A percentile compares a stretch with the other conserved stretches of the same genome.
phyloP scores from a whole-genome alignment of 2,329 filamentous ascomycete genomes.

The Colletotrichum tropicicola region DNA sequence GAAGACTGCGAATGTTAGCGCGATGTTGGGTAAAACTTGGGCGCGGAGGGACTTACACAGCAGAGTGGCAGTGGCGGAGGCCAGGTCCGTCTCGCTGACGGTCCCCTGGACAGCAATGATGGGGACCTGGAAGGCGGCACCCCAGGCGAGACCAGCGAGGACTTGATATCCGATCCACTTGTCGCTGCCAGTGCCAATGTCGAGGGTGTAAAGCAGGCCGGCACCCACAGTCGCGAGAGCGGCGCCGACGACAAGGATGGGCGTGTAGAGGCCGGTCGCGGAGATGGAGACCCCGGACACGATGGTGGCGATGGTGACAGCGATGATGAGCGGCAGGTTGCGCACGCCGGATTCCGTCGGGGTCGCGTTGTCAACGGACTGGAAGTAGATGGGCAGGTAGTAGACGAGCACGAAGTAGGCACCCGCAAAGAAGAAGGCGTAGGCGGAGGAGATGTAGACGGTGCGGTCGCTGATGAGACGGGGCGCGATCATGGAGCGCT shows the following conservation, averaged over 20 bases:
- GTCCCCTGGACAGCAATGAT: conserved; percentile 58
- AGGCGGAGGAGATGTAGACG: conserved; percentile 46
- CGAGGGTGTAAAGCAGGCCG: conserved; percentile 53
- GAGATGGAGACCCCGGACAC: conserved; percentile 49
- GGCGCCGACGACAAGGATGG: conserved; percentile 54
- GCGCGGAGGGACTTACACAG: conserved; percentile 38
- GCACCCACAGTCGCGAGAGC: conserved; percentile 52
- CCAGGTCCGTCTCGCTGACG: conserved; percentile 50
- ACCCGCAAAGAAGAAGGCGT: conserved; percentile 52
- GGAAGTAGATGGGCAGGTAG: conserved; percentile 58
- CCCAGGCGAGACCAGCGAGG: conserved; percentile 57
- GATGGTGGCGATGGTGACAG: conserved; percentile 52
- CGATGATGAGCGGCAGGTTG: conserved; percentile 55
- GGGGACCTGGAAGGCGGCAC: conserved; percentile 56
- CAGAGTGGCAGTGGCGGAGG: conserved; percentile 56
- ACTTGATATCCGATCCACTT: conserved; percentile 65
- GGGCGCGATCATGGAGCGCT: conserved; percentile 52
- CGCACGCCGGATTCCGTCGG: conserved; percentile 52
- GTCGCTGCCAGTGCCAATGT: conserved; percentile 46
- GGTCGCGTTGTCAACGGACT: conserved; percentile 49
- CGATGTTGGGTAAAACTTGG: no score
- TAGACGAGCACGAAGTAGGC: conserved; percentile 55
- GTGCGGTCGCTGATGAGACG: conserved; percentile 49
- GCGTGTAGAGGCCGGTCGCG: conserved; percentile 50
- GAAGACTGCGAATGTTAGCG: conserved; percentile 43